Evolutionary conservation across 331 rosid species (phyloP).

Genomic region (Malus hybrid): DNA sequence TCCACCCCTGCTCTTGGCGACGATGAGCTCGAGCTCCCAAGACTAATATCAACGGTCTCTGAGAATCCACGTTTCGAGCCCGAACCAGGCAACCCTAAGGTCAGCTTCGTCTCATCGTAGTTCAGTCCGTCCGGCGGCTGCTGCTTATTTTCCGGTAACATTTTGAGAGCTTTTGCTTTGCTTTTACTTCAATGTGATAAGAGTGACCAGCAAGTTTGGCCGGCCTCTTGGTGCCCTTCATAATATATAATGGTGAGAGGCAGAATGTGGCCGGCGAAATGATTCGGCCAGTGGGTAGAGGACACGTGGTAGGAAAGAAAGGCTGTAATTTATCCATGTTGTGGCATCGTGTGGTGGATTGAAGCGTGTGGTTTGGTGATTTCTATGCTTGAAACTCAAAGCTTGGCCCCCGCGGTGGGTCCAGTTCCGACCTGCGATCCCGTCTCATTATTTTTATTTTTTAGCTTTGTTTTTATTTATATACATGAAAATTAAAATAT

Average conservation of each 20-base stretch:
- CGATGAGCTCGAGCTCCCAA: constrained; percentile 16
- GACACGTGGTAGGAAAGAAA: constrained; percentile 15
- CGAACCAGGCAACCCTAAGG: constrained; percentile 45
- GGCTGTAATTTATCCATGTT: constrained; percentile 27
- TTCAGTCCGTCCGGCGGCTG: constrained; percentile 17
- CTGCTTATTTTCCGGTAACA: constrained; percentile 29
- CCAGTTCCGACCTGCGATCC: background rate
- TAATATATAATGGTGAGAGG: constrained; percentile 10
- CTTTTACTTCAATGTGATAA: background rate
- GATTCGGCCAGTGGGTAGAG: background rate
- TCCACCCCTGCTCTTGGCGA: background rate
- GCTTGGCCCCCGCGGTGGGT: constrained; percentile 14
- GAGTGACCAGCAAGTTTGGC: background rate
- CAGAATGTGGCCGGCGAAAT: constrained; percentile 5
- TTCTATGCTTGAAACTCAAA: background rate
- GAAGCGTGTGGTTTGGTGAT: constrained; percentile 26
- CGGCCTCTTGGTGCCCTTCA: background rate
- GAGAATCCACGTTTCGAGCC: constrained; percentile 44
- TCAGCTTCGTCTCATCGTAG: constrained; percentile 48
- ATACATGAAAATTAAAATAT: too few relatives aligned
- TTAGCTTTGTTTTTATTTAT: background rate
- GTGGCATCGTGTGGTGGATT: constrained; percentile 9
- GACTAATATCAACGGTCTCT: constrained; percentile 34
- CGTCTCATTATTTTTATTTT: background rate
- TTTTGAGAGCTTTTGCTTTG: background rate